These are phyloP conservation scores for Cajanus cajan DNA, from an alignment of 306 rosid species.

Conservation along the genomic window DNA sequence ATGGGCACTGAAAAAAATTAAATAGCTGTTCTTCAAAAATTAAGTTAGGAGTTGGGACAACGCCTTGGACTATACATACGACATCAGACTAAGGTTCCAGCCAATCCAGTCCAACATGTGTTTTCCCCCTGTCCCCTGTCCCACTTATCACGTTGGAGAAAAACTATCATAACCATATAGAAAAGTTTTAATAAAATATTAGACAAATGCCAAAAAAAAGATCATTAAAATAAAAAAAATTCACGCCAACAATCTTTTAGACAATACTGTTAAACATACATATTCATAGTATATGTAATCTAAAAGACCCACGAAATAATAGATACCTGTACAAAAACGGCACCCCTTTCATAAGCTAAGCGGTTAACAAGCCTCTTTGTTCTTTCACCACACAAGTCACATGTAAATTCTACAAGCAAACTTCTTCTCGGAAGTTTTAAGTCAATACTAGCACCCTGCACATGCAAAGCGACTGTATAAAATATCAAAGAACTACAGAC, in stretches of 20 bases:
- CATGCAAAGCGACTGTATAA: background rate
- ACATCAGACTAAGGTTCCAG: background rate
- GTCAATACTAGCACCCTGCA: constrained; percentile 66
- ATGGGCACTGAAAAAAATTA: background rate
- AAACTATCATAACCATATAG: background rate
- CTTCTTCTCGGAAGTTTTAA: constrained; percentile 80
- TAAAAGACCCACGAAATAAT: constrained; percentile 8
- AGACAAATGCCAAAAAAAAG: background rate
- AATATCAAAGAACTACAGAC: background rate
- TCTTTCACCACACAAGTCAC: constrained; percentile 72
- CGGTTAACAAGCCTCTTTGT: constrained; percentile 76
- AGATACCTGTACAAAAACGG: constrained; percentile 74
- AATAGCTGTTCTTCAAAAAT: background rate
- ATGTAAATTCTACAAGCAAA: constrained; percentile 78
- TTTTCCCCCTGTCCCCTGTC: background rate
- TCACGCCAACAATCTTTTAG: background rate
- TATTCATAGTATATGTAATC: background rate
- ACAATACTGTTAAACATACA: constrained; percentile 12
- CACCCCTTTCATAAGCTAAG: constrained; percentile 80
- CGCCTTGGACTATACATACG: background rate
- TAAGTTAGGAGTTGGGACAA: background rate
- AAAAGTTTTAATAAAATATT: background rate
- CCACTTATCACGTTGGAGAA: background rate
- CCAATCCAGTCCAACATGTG: background rate
- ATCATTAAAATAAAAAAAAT: background rate